Evolutionary conservation across 2,329 filamentous ascomycete genomes (phyloP).

Genomic region (Cladosporium sp.): DNA sequence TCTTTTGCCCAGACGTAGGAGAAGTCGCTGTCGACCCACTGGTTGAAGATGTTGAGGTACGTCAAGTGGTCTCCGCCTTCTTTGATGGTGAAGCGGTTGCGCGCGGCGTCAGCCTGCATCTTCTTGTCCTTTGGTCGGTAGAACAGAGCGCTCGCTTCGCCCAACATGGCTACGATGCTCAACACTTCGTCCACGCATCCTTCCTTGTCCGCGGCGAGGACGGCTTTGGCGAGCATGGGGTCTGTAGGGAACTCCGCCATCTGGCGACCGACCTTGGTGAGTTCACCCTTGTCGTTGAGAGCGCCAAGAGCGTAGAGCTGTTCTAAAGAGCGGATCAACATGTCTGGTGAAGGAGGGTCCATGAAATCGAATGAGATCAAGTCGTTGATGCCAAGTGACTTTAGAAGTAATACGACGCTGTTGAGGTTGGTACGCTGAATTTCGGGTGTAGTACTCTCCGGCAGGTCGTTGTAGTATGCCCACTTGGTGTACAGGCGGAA

Average conservation of each 20-base stretch:
- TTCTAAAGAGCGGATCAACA: constrained; percentile 83
- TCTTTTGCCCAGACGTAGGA: constrained; percentile 82
- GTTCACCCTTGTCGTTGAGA: constrained; percentile 79
- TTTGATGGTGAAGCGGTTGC: constrained; percentile 81
- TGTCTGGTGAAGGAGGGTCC: constrained; percentile 86
- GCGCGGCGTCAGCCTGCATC: constrained; percentile 87
- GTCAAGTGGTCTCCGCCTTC: constrained; percentile 89
- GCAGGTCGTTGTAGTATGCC: constrained; percentile 83
- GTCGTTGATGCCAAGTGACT: constrained; percentile 87
- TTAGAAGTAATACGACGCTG: constrained; percentile 77
- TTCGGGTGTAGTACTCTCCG: constrained; percentile 86
- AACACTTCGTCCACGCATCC: constrained; percentile 93
- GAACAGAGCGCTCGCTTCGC: constrained; percentile 84
- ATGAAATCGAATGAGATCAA: constrained; percentile 94
- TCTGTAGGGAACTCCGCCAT: constrained; percentile 96
- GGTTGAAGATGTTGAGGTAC: constrained; percentile 88
- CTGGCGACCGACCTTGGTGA: constrained; percentile 86
- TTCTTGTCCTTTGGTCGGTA: constrained; percentile 97
- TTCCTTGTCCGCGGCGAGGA: constrained; percentile 83
- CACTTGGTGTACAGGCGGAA: constrained; percentile 93
- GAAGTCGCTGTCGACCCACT: constrained; percentile 92
- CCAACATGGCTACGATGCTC: constrained; percentile 90
- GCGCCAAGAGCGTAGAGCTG: constrained; percentile 88
- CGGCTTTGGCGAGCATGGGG: constrained; percentile 83
- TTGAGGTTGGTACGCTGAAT: constrained; percentile 89